phyloP scores from a whole-genome alignment of 768 basidiomycete species.

The Kondoa subrosea region DNA sequence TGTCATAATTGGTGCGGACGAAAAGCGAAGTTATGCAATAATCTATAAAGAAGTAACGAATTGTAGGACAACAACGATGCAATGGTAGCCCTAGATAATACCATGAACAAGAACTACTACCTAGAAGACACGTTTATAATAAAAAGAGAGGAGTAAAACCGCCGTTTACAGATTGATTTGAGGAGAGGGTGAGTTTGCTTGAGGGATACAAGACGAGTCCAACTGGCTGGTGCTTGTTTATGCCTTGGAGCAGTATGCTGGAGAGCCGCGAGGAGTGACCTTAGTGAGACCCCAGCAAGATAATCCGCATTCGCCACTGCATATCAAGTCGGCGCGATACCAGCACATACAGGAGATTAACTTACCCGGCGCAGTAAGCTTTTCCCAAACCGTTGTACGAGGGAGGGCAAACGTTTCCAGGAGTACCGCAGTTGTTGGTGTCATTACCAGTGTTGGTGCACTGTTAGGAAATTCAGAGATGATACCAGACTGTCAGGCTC shows the following conservation, averaged over 20 bases:
- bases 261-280: neutral
- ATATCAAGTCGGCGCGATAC: too few species aligned
- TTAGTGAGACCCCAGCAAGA: neutral
- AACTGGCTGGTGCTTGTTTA: neutral
- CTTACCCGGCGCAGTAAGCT: neutral
- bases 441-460: neutral
- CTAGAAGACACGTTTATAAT: too few species aligned
- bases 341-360: too few species aligned
- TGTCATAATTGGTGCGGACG: too few species aligned
- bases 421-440: neutral
- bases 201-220: neutral
- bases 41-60: too few species aligned
- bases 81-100: too few species aligned
- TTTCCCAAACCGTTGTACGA: neutral
- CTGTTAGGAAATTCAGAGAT: too few species aligned
- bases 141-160: too few species aligned
- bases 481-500: too few species aligned
- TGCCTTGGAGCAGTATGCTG: neutral
- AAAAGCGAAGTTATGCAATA: too few species aligned
- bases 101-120: too few species aligned
- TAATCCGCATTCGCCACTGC: neutral
- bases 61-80: too few species aligned
- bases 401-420: neutral
- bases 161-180: neutral
- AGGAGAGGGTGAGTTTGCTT: neutral